These are phyloP conservation scores for Adansonia rubrostipa DNA, from an alignment of 441 rosid species.

Conservation along the genomic window DNA sequence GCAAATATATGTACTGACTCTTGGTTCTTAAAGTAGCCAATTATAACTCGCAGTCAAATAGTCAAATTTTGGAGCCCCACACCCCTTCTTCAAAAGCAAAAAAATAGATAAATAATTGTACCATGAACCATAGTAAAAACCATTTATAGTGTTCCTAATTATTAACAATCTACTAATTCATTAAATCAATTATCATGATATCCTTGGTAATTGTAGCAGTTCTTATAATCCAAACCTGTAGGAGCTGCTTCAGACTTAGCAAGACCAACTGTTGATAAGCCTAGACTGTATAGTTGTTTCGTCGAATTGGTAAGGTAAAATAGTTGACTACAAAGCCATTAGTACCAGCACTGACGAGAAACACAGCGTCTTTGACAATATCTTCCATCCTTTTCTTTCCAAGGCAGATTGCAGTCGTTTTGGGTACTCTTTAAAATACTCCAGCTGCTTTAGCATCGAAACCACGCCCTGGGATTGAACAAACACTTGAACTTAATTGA, in stretches of 20 bases:
- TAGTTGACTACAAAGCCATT: constrained; percentile 79
- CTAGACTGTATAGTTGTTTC: constrained; percentile 48
- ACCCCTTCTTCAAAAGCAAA: background rate
- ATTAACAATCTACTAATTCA: background rate
- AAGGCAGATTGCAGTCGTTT: constrained; percentile 46
- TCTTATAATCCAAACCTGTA: constrained; percentile 49
- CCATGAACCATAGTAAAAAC: background rate
- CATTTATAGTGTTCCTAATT: background rate
- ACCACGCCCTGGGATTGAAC: constrained; percentile 56
- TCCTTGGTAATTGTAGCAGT: background rate
- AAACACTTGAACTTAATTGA: constrained; percentile 2
- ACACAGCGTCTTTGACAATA: constrained; percentile 55
- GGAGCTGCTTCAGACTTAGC: constrained; percentile 40
- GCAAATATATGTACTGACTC: background rate
- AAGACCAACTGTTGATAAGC: constrained; percentile 62
- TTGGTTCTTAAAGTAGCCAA: background rate
- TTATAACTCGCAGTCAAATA: background rate
- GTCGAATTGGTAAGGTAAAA: constrained; percentile 58
- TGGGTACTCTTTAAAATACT: constrained; percentile 71
- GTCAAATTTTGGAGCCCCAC: background rate
- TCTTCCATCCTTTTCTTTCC: constrained; percentile 52
- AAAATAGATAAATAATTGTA: background rate
- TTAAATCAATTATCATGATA: background rate
- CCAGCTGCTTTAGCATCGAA: constrained; percentile 54
- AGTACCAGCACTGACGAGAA: constrained; percentile 66